A percentile compares a stretch with the other conserved stretches of the same genome.
Conservation (phyloP, 176 grass and related monocot species). For the Canna indica region DNA sequence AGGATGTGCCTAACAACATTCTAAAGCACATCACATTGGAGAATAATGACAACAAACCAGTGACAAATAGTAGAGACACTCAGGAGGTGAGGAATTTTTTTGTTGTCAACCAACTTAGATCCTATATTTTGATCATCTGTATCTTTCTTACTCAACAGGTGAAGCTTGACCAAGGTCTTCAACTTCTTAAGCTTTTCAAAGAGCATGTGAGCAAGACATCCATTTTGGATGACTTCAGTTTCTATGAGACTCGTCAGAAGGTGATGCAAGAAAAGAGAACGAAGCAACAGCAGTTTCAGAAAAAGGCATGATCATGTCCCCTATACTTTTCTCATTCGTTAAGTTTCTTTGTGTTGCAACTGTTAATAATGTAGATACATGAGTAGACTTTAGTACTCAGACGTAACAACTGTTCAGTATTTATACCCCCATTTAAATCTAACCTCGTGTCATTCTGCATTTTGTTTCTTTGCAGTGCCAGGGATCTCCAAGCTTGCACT, state of each 20-base stretch:
- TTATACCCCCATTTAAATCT: too few species aligned
- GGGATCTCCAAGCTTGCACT: not conserved
- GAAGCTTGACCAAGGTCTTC: constrained; percentile 73
- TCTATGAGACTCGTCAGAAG: constrained; percentile 86
- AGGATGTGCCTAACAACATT: constrained; percentile 72
- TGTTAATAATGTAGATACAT: not conserved
- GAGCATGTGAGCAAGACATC: constrained; percentile 74
- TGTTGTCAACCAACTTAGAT: not conserved
- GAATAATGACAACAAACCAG: constrained; percentile 91
- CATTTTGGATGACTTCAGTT: constrained; percentile 75
- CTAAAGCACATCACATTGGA: constrained; percentile 76
- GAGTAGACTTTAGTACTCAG: not conserved
- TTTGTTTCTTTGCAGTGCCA: too few species aligned
- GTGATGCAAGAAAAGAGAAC: constrained; percentile 63
- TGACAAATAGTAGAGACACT: constrained; percentile 84
- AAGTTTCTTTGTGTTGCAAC: not conserved
- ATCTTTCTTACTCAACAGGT: constrained; percentile 31
- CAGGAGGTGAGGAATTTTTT: constrained; percentile 51
- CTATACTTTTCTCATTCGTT: not conserved
- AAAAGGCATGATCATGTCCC: constrained; percentile 32
- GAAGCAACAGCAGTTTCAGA: constrained; percentile 56
- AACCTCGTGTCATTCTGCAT: too few species aligned
- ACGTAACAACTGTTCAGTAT: too few species aligned
- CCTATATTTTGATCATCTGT: not conserved
- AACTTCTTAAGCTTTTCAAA: constrained; percentile 78